A percentile compares a stretch with the other conserved stretches of the same genome.
Evolutionary conservation across 305 asterid species (phyloP).

Genomic region (Fraxinus paxiana): DNA sequence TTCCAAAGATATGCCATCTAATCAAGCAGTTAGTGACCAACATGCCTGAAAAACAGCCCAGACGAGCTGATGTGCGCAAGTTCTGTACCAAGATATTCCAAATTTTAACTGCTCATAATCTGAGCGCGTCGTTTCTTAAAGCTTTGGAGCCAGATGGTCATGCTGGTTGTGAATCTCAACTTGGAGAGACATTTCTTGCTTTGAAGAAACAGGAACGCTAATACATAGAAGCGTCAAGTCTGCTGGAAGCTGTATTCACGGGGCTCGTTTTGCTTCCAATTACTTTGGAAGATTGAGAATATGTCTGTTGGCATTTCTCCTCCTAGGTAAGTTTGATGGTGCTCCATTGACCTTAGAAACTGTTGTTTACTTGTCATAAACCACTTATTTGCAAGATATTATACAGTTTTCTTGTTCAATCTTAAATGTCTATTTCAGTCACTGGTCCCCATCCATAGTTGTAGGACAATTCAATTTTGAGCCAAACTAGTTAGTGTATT

Average conservation of each 20-base stretch:
- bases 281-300: not conserved
- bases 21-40: conserved; percentile 54
- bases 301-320: not conserved
- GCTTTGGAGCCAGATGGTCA: conserved; percentile 56
- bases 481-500: not conserved
- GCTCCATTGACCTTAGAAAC: not conserved
- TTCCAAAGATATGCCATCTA: conserved; percentile 45
- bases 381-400: not conserved
- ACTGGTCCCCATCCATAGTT: not conserved
- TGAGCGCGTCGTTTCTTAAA: conserved; percentile 42
- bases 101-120: conserved; percentile 41
- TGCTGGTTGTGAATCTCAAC: conserved; percentile 56
- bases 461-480: conserved; percentile 31
- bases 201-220: conserved; percentile 38
- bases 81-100: conserved; percentile 75
- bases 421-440: not conserved
- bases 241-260: not conserved
- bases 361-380: not conserved
- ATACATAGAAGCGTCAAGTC: not conserved
- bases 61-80: conserved; percentile 78
- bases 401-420: not conserved
- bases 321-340: conserved; percentile 6
- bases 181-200: conserved; percentile 55
- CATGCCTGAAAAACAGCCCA: conserved; percentile 80
- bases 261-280: not conserved